Conservation (phyloP, 208 protist genomes). For the Crithidia acanthocephali region DNA sequence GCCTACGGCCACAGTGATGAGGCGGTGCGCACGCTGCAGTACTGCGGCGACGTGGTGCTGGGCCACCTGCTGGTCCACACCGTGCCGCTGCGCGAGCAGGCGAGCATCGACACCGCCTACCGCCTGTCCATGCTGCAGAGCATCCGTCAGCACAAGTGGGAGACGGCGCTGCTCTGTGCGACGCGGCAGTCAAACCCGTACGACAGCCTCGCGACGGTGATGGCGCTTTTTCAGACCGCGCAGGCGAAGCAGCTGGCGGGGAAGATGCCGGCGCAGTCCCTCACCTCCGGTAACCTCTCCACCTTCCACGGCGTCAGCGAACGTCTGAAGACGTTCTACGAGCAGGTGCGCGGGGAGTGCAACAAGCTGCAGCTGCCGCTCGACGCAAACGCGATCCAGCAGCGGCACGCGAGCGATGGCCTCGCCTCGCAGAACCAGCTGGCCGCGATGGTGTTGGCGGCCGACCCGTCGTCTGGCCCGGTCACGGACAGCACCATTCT, state of each 20-base stretch:
- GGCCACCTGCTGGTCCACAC: slow-evolving; percentile 82
- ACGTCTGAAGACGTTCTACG: slow-evolving; percentile 72
- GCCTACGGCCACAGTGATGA: slow-evolving; percentile 71
- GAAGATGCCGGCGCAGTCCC: slow-evolving; percentile 33
- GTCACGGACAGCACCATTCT: slow-evolving; percentile 51
- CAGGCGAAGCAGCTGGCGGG: slow-evolving; percentile 48
- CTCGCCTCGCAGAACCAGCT: slow-evolving; percentile 86
- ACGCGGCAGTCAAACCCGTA: slow-evolving; percentile 77
- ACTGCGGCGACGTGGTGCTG: slow-evolving; percentile 66
- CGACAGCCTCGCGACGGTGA: slow-evolving; percentile 70
- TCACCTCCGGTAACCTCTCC: slow-evolving; percentile 47
- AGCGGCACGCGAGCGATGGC: slow-evolving; percentile 80
- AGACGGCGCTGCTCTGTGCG: slow-evolving; percentile 74
- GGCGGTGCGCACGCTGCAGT: slow-evolving; percentile 62
- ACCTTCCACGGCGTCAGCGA: slow-evolving; percentile 54
- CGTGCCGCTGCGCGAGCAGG: slow-evolving; percentile 77
- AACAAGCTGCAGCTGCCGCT: slow-evolving; percentile 68
- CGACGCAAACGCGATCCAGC: slow-evolving; percentile 74
- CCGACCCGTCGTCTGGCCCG: slow-evolving; percentile 55
- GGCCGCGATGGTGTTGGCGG: slow-evolving; percentile 76
- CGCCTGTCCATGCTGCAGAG: slow-evolving; percentile 79
- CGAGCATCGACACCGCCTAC: slow-evolving; percentile 81
- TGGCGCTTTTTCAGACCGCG: slow-evolving; percentile 77
- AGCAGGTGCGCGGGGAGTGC: slow-evolving; percentile 66
- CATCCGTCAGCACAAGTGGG: slow-evolving; percentile 69